Evolutionary conservation across 176 grass and related monocot genomes (phyloP), one percentile per base, ranked within the genome.

Genomic region (Eremochloa ophiuroides): DNA sequence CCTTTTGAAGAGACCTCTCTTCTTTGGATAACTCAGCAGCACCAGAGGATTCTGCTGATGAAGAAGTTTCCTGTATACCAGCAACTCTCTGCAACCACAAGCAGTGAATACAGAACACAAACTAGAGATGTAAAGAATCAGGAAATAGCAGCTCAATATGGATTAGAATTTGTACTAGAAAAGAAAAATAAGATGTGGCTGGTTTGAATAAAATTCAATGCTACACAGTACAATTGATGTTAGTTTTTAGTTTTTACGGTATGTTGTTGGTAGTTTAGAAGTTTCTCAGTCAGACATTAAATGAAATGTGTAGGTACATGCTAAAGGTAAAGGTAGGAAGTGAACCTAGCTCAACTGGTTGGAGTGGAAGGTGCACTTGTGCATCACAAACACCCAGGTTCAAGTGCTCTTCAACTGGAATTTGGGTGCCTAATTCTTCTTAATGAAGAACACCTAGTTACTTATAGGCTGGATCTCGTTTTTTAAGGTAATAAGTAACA

Each of bases 1-100:
- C 95, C 82, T 85, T 94, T 80, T 73, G 88, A 60, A 98, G 84
- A 50, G 85, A 75, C 67, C 77, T 87, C 78, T 85, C 80, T 80
- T 94, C 61, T 39, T 85, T 22, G 1, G 77, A 25, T 3, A 86
- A 61, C 81, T 87, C 79, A 66, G 74, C 58, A 51, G 86, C 78
- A 25, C 78, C 43, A 34, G 90, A 50, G 18, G 82, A 75, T 71
- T 84, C 78, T 76, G 50, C 81, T 58, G 78, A 51, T 58, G 80
- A 87, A 58, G 78, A 73, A 83, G 28, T 83, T 76, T 89, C 80
- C 39, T 87, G 62, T 75, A 62, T 76, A 61, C 79, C 81, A 89
- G 67, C 63, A 74, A 87, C 64, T 83, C 74, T 91, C 95, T 98
- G 78, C 74, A 86, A 66, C n/a, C 43, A 66, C 6, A 56, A 76